These are phyloP conservation scores for Lolium rigidum DNA, from an alignment of 176 grass and related monocot species.

Conservation along the genomic window DNA sequence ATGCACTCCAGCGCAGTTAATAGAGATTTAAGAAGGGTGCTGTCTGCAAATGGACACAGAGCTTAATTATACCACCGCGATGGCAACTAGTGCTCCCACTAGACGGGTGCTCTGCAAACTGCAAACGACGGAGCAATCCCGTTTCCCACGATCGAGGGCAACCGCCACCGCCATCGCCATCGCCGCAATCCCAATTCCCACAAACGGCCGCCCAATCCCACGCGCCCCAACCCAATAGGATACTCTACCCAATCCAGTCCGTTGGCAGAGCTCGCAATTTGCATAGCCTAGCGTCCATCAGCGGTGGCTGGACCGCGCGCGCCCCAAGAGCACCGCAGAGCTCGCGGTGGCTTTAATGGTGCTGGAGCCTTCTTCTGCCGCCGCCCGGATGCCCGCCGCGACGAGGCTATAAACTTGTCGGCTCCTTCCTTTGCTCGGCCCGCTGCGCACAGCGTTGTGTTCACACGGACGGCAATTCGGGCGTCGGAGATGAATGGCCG, in stretches of 20 bases:
- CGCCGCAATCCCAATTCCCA: slow-evolving; percentile 43
- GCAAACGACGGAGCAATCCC: not conserved
- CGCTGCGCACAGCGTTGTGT: not conserved
- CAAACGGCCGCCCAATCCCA: not conserved
- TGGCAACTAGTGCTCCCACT: not conserved
- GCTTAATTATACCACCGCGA: slow-evolving; percentile 9
- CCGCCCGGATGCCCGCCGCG: slow-evolving; percentile 10
- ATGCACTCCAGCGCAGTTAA: not conserved
- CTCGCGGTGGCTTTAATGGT: slow-evolving; percentile 40
- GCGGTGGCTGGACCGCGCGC: slow-evolving; percentile 42
- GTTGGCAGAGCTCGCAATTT: slow-evolving; percentile 2
- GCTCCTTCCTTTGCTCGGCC: not conserved
- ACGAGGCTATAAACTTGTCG: slow-evolving; percentile 3
- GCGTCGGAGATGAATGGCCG: slow-evolving; percentile 51
- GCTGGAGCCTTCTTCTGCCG: slow-evolving; percentile 13
- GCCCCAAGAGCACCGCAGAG: slow-evolving; percentile 8
- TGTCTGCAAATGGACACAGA: not conserved
- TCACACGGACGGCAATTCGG: not conserved
- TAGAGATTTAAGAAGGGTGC: not conserved
- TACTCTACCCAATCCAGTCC: slow-evolving; percentile 14
- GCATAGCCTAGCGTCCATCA: too few relatives aligned
- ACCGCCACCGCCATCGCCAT: slow-evolving; percentile 30
- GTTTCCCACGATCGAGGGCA: slow-evolving; percentile 30
- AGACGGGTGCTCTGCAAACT: not conserved
- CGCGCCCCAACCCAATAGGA: slow-evolving; percentile 20